Base-by-base conservation (phyloP, 2,329 filamentous ascomycete species). In the Aspergillus hortae region DNA sequence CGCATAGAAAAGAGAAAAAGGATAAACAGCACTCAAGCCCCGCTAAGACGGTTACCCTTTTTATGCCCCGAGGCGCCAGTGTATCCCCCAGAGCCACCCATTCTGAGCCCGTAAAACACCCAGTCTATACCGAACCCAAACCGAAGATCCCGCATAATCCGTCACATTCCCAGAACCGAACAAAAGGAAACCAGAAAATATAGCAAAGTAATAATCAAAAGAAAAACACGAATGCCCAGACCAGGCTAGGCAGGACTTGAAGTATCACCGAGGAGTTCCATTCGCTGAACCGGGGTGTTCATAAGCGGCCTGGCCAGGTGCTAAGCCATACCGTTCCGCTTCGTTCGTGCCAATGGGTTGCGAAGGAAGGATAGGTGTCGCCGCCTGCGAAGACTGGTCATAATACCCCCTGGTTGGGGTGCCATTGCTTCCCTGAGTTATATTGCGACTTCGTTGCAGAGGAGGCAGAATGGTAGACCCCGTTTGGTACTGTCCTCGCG, bases 381-480 rank as follows among this genome's bases (percentile, higher is more conserved):
- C 60, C 45, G 59, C 57, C 30, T 68, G 66, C 32, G 66, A 64
- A 10, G 62, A 53, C 48, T 64, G 66, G n/a, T 71, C 67, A 49
- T 61, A 71, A 46, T 69, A 70, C 17, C 59, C 61, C 51, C 67
- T 57, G 30, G 66, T 46, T 46, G 54, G 51, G 15, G 56, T 50
- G 25, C 67, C 67, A 51, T 68, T 70, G 23, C 59, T 57, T 35
- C 59, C 61, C 49, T 67, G 65, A 11, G 62, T 57, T 49, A 59
- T 64, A 46, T 62, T 62, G 57, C 66, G 66, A 55, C 56, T 64
- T 35, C 63, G 64, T 53, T 69, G 67, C 49, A 71, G 55, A 51
- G 68, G 68, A 55, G 68, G 68, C 47, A 71, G 64, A 46, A 65
- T 66, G 14, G 67, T 65, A 51, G 67, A 68, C 48, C 59, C 62